A percentile compares a stretch with the other conserved stretches of the same genome.
These are phyloP conservation scores for Fusarium sp. DNA, from an alignment of 2,329 filamentous ascomycete genomes.

Conservation along the genomic window DNA sequence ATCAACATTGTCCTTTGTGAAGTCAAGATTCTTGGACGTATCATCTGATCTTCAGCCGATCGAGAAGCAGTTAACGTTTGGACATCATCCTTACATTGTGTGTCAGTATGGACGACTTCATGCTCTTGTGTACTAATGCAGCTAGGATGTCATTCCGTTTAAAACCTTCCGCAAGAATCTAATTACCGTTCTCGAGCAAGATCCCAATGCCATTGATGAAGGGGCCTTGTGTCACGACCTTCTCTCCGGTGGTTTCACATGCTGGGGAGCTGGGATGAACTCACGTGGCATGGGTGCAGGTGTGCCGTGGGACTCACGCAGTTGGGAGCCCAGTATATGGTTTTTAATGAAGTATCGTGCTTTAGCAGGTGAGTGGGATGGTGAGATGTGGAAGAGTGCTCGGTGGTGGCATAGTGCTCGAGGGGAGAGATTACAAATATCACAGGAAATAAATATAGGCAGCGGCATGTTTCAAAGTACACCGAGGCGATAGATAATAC, in stretches of 20 bases:
- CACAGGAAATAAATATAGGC: not conserved
- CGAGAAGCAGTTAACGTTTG: conserved; percentile 46
- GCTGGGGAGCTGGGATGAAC: conserved; percentile 49
- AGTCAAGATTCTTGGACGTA: conserved; percentile 37
- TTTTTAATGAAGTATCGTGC: conserved; percentile 54
- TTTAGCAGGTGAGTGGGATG: conserved; percentile 49
- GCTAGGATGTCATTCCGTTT: conserved; percentile 48
- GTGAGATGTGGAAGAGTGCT: conserved; percentile 48
- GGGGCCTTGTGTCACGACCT: conserved; percentile 50
- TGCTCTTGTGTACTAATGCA: conserved; percentile 9
- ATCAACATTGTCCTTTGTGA: conserved; percentile 37
- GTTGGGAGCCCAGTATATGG: conserved; percentile 56
- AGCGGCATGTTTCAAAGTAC: not conserved
- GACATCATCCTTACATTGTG: conserved; percentile 49
- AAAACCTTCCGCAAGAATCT: conserved; percentile 45
- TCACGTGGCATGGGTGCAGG: conserved; percentile 45
- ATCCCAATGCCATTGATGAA: conserved; percentile 47
- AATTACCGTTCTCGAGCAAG: conserved; percentile 37
- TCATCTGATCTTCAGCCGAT: conserved; percentile 45
- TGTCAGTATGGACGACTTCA: not conserved
- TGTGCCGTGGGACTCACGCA: conserved; percentile 55
- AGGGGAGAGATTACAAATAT: conserved; percentile 34
- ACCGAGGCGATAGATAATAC: conserved; percentile 3
- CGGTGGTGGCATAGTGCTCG: conserved; percentile 45
- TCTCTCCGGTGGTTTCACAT: conserved; percentile 47